Percentiles rank a stretch among this genome's conserved stretches.
Conservation (phyloP, 345 rosid genomes). For the Eucalyptus fibrosa region DNA sequence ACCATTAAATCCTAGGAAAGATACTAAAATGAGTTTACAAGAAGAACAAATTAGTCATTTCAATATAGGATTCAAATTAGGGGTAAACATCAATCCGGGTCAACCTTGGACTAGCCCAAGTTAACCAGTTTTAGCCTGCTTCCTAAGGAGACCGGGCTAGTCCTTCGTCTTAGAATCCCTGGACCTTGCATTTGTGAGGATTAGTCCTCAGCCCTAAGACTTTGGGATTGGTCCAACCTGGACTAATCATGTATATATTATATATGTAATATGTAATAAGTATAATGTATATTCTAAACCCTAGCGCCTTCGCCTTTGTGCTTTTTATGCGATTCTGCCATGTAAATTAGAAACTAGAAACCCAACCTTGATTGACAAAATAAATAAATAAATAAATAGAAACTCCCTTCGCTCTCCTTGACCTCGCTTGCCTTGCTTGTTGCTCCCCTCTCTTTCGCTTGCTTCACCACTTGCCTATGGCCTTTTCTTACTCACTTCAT, state of each 20-base stretch:
- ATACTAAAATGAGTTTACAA: neutral
- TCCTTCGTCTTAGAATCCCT: neutral
- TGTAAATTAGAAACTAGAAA: no score
- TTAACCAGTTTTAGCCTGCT: neutral
- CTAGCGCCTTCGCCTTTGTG: accelerated
- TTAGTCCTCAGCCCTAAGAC: neutral
- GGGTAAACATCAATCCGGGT: neutral
- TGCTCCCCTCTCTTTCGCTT: no score
- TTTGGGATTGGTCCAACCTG: neutral
- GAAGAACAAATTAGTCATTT: neutral
- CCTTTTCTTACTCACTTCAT: no score
- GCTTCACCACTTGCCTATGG: no score
- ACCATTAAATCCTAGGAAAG: neutral
- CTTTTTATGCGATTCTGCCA: neutral
- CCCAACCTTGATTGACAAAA: no score
- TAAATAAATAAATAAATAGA: no score
- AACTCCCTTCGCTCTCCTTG: no score
- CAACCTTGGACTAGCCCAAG: neutral
- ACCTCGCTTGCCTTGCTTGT: no score
- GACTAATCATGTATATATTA: no score
- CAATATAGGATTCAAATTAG: neutral
- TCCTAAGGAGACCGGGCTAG: accelerated
- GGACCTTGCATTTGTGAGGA: neutral
- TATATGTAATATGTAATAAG: no score
- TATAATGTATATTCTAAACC: no score